Evolutionary conservation across 2,329 filamentous ascomycete genomes (phyloP), one percentile per base, ranked within the genome.

Genomic region (Alternaria longipes): DNA sequence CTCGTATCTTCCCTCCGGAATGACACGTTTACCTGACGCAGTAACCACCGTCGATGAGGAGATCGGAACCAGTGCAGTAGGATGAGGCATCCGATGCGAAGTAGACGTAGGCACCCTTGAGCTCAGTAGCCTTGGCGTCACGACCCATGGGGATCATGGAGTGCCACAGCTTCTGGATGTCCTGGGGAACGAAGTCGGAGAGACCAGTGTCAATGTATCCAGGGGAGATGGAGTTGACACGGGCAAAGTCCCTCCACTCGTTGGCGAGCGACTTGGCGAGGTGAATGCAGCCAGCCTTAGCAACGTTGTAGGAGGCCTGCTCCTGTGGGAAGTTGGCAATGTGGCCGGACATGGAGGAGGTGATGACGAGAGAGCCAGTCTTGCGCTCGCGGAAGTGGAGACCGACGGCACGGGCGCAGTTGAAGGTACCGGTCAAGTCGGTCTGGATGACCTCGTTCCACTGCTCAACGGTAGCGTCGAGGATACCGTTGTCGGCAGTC

Each of bases 351-450:
- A 94, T 90, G 69, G 84, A 87, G n/a, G 88, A 84, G 40, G 89
- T 91, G 77, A 90, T 87, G 79, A 91, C 83, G 75, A 90, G 85
- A 63, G 84, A 87, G 51, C 89, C 89, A 47, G 82, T 88, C 69
- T 87, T 86, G 63, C 86, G 84, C 80, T 89, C 81, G 79, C 88
- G 88, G 85, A 90, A 90, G 80, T 95, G 90, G 56, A 89, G 86
- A 34, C 93, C 94, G n/a, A 92, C 91, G 20, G 92, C 92, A 82
- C 94, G 92, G 26, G 93, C 92, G 65, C 92, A 96, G 84, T 91
- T 94, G 80, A 91, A 93, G 40, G 90, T 90, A 12, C 93, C 94
- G n/a, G 89, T 95, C 69, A 97, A 85, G 80, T 97, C 96, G 73
- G 94, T 90, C 71, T 91, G 87, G 79, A 97, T 85, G 83, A 97